Evolutionary conservation across 2,329 filamentous ascomycete species (phyloP).

Genomic region (Colletotrichum melonis): DNA sequence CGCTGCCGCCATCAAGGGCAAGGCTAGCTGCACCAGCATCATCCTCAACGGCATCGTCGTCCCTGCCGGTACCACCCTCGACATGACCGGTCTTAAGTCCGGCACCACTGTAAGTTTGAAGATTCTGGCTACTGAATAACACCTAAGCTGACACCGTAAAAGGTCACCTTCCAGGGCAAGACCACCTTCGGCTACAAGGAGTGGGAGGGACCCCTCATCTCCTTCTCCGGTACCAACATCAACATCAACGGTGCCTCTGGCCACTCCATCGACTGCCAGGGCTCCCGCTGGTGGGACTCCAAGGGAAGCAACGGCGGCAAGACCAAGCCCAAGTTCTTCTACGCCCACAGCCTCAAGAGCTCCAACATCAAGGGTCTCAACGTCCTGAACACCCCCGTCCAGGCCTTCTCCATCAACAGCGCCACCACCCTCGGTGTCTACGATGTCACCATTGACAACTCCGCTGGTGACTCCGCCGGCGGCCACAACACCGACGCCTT

Average conservation of each 20-base stretch:
- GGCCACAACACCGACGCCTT: slow-evolving; percentile 70
- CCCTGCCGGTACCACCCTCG: slow-evolving; percentile 68
- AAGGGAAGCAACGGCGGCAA: slow-evolving; percentile 69
- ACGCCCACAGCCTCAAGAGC: slow-evolving; percentile 52
- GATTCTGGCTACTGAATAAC: too few species aligned
- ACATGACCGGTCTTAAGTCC: slow-evolving; percentile 63
- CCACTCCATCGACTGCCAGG: slow-evolving; percentile 66
- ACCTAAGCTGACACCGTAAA: not conserved
- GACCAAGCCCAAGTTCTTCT: slow-evolving; percentile 73
- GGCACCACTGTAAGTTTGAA: slow-evolving; percentile 53
- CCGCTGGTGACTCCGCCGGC: slow-evolving; percentile 47
- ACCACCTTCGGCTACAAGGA: slow-evolving; percentile 76
- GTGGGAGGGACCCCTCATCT: slow-evolving; percentile 73
- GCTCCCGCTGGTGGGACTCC: slow-evolving; percentile 70
- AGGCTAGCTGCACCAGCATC: slow-evolving; percentile 65
- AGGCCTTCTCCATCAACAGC: slow-evolving; percentile 53
- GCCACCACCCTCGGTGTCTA: slow-evolving; percentile 48
- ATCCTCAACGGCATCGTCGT: slow-evolving; percentile 64
- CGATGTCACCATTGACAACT: slow-evolving; percentile 52
- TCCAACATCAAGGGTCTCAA: slow-evolving; percentile 52
- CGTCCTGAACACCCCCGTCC: slow-evolving; percentile 55
- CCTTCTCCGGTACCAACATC: slow-evolving; percentile 67
- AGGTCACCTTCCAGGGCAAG: slow-evolving; percentile 71
- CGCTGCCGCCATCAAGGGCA: slow-evolving; percentile 57
- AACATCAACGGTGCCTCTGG: slow-evolving; percentile 64